Base-by-base conservation (phyloP, 306 rosid species). In the Acacia confusa region DNA sequence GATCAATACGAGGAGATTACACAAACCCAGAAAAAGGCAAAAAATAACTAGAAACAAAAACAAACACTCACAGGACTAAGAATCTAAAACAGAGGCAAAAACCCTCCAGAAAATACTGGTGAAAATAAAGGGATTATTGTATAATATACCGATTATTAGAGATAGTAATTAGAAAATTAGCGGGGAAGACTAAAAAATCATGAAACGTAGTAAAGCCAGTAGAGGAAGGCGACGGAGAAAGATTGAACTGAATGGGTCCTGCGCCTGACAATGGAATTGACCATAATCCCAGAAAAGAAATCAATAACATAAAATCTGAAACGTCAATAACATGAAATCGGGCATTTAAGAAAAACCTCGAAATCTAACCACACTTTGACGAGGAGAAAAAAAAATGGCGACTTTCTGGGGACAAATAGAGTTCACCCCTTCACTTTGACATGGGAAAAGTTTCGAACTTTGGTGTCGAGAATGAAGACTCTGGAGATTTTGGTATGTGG, bases 171-270 rank as follows among this genome's bases (percentile, higher is more conserved):
- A 52, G 53, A 36, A 60, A 16, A 13, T 5, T 4, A 69, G 48
- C 30, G 3, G 40, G n/a, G 30, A 58, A 28, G 9, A 11, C 12
- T 4, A 2, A 38, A 22, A 38, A 60, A 84, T 89, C 88, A 91
- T 91, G 95, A 91, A 79, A 91, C 92, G 81, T 89, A 87, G 74
- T 91, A 91, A 36, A 91, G 41, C 82, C 84, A 91, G 90, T 91
- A 91, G 38, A 91, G 94, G 84, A 91, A 91, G n/a, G 84, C 92
- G 43, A 91, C 95, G 12, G 94, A 91, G 89, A 89, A 91, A 13
- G 94, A 91, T 83, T 91, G 94, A 89, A 91, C 92, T 41, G 89
- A 79, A 64, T 91, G 94, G 85, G 87, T 82, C 88, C 90, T 89
- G 86, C 90, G 88, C 76, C 91, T 72, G 65, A 82, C 83, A 34